phyloP scores from a whole-genome alignment of 345 rosid species.

The Brassica napus region Da-Ae NC_063434.1:28551501-28552000 shows the following conservation, averaged over 20 bases:
- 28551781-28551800: too few species aligned
- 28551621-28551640: too few species aligned
- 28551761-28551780: too few species aligned
- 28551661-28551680: too few species aligned
- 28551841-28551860: background rate
- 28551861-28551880: conserved; percentile 1
- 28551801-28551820: background rate
- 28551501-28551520: background rate
- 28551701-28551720: too few species aligned
- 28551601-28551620: too few species aligned
- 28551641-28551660: too few species aligned
- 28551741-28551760: too few species aligned
- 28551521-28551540: background rate
- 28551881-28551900: conserved; percentile 30
- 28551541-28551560: background rate
- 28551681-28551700: too few species aligned
- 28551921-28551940: conserved; percentile 9
- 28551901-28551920: conserved; percentile 27
- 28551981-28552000: conserved; percentile 23
- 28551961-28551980: background rate
- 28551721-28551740: too few species aligned
- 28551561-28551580: background rate
- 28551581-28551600: background rate
- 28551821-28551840: background rate
- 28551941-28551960: background rate